Conservation (phyloP, 352 stramenopile species). For the Phytopythium kandeliae region DNA sequence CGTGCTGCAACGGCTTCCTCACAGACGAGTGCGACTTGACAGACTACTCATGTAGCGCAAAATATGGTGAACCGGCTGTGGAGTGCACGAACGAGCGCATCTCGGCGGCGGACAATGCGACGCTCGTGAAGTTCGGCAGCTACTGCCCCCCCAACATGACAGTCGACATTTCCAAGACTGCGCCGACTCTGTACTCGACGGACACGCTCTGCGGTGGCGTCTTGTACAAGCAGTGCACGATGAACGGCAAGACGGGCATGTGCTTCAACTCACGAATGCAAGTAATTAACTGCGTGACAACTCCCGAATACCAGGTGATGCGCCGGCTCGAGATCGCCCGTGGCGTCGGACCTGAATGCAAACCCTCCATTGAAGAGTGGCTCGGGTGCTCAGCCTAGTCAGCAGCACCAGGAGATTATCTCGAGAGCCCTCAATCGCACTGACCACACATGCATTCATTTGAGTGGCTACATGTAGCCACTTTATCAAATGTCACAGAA, state of each 20-base stretch:
- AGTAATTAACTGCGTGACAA: conserved; percentile 29
- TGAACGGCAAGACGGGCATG: conserved; percentile 21
- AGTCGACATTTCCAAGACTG: conserved; percentile 15
- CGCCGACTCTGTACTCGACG: conserved; percentile 14
- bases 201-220: conserved; percentile 23
- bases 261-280: conserved; percentile 43
- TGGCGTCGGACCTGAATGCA: conserved; percentile 19
- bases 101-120: conserved; percentile 13
- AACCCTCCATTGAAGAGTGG: conserved; percentile 23
- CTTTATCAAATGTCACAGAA: not conserved
- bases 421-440: no score
- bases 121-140: conserved; percentile 8
- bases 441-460: no score
- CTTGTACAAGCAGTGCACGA: conserved; percentile 24
- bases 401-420: no score
- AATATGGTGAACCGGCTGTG: conserved; percentile 12
- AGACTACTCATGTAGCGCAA: conserved; percentile 19
- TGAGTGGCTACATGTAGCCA: no score
- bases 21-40: conserved; percentile 14
- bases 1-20: conserved; percentile 34
- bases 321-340: conserved; percentile 26
- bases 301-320: conserved; percentile 19
- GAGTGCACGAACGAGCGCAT: conserved; percentile 16
- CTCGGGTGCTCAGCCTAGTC: conserved; percentile 14
- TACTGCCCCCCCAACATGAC: conserved; percentile 15